These are phyloP conservation scores for Podaxis mareebaensis DNA, from an alignment of 768 basidiomycete genomes.

Conservation along the genomic window DNA sequence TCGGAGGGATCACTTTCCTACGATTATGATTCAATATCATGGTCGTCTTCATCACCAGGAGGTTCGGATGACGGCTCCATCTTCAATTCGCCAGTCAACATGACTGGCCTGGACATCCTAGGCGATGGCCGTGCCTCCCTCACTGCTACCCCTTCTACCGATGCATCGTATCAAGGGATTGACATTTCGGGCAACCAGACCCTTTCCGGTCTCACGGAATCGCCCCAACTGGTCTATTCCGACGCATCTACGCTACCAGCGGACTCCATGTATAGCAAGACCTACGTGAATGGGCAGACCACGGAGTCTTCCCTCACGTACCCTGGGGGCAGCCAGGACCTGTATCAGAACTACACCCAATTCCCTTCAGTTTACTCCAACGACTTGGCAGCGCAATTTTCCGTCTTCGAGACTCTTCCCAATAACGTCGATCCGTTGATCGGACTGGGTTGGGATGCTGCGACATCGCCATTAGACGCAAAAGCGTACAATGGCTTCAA, in stretches of 20 bases:
- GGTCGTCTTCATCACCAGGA: slow-evolving; percentile 34
- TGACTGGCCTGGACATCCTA: slow-evolving; percentile 10
- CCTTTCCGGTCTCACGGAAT: slow-evolving; percentile 31
- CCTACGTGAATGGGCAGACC: slow-evolving; percentile 15
- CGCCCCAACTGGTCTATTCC: slow-evolving; percentile 28
- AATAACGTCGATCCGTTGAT: slow-evolving; percentile 29
- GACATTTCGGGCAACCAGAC: slow-evolving; percentile 35
- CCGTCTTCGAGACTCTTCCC: slow-evolving; percentile 30
- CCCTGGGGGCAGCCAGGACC: slow-evolving; percentile 8
- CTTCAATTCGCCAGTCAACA: slow-evolving; percentile 22
- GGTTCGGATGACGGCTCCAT: slow-evolving; percentile 31
- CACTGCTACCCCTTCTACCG: slow-evolving; percentile 28
- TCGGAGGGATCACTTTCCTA: slow-evolving; percentile 19
- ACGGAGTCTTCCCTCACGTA: slow-evolving; percentile 8
- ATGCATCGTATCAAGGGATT: slow-evolving; percentile 32
- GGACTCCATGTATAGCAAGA: slow-evolving; percentile 16
- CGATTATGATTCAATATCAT: slow-evolving; percentile 24
- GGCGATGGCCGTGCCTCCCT: slow-evolving; percentile 23
- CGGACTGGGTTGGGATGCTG: slow-evolving; percentile 31
- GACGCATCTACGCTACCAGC: slow-evolving; percentile 19
- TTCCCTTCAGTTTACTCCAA: slow-evolving; percentile 29
- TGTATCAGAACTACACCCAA: slow-evolving; percentile 25
- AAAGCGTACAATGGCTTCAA: slow-evolving; percentile 34
- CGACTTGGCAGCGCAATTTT: slow-evolving; percentile 33
- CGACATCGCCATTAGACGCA: slow-evolving; percentile 24